Base-by-base conservation (phyloP, 192 early-diverging fungal genomes). In the Backusella morwellensis region DNA sequence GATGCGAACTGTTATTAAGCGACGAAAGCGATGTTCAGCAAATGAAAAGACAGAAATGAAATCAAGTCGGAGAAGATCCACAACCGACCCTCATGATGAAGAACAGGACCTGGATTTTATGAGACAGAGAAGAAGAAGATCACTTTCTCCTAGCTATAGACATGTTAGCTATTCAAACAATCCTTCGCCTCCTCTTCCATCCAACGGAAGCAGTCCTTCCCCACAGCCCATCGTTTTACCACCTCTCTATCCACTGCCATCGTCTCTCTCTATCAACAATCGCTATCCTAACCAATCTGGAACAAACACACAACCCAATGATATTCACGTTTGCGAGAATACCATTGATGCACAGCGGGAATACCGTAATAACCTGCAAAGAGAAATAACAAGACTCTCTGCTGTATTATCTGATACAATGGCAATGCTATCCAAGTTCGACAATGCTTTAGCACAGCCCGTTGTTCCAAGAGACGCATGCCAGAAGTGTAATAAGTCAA, bases 1-100 rank as follows among this genome's bases (percentile, higher is more conserved):
- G 85, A 91, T 91, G 77, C 82, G 90, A n/a, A 79, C 85, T 6
- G 88, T 92, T 6, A 93, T 94, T 73, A 91, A 91, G 77, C 86
- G 93, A n/a, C 80, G 92, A n/a, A 87, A 87, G 21, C 83, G 90
- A 15, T 72, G 77, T 38, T 75, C 78, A 70, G 35, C 66, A 34
- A 68, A 63, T 42, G 66, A 66, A 29, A 68, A 75, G 35, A 11
- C 40, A 34, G 40, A 72, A 34, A 40, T 32, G 42, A 72, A 72
- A 50, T 41, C 44, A 50, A 72, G 23, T 32, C 40, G 26, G 26
- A 36, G 44, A 26, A 72, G 70, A 44, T 32, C 26, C 15, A 44
- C 70, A 34, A 44, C 70, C 32, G 23, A 12, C 4, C 56, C 56
- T 63, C 26, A 63, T 9, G 26, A 29, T 26, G 56, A 63, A 29